phyloP scores from a whole-genome alignment of 305 asterid species.

The Caryopteris hybrid region DNA sequence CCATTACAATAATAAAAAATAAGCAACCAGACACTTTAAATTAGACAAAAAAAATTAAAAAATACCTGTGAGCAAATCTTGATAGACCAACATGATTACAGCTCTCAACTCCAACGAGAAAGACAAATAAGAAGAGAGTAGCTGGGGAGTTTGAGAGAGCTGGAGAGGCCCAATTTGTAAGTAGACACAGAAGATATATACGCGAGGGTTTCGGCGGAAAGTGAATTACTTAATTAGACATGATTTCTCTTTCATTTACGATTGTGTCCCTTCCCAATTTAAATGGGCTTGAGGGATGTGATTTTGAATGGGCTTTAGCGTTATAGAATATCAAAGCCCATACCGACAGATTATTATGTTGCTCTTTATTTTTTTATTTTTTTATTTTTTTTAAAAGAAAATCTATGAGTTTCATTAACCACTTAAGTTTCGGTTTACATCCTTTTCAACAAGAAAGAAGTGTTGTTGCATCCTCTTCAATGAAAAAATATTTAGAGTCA shows the following conservation, averaged over 20 bases:
- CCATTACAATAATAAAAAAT: too few species aligned
- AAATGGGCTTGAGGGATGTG: background rate
- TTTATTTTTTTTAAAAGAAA: too few species aligned
- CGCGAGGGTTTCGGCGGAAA: constrained; percentile 10
- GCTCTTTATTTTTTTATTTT: too few species aligned
- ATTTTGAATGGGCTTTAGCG: background rate
- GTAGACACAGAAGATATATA: background rate
- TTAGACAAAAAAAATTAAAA: background rate
- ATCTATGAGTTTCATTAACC: too few species aligned
- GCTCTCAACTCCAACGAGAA: constrained; percentile 5
- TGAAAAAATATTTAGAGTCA: too few species aligned
- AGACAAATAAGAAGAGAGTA: background rate
- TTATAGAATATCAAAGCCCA: too few species aligned
- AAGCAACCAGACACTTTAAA: background rate
- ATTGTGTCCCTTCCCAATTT: background rate
- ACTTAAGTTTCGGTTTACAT: too few species aligned
- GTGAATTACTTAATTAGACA: background rate
- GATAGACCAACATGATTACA: constrained; percentile 61
- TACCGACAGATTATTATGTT: too few species aligned
- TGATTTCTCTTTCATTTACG: background rate
- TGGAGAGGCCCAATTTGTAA: background rate
- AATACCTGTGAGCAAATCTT: constrained; percentile 54
- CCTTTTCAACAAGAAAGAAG: too few species aligned
- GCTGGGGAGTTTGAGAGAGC: too few species aligned
- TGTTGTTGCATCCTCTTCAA: too few species aligned